Base-by-base conservation (phyloP, 352 stramenopile species). In the Pythium dissotocum region DNA sequence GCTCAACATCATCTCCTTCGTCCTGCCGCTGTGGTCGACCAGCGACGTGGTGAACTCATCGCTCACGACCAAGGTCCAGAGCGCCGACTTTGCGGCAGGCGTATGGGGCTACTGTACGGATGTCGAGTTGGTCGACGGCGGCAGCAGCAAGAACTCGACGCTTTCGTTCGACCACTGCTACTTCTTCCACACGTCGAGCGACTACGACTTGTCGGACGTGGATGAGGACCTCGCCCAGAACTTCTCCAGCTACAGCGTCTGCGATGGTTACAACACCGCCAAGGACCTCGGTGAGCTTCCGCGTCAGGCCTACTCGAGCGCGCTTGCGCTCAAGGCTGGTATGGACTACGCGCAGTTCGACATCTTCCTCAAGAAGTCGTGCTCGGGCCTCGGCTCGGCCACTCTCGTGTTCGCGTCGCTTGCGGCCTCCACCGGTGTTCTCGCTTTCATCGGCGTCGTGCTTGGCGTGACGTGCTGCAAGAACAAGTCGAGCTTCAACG, bases 391-490 rank as follows among this genome's bases (percentile, higher is more conserved):
- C 24, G 83, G 83, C 54, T 70, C 58, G 8, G 67, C 74, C 13
- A 85, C 83, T 36, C 65, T 91, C 16, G 56, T 75, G 26, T 81
- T 91, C 46, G 77, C 69, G 33, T 73, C 70, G 32, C 61, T 88
- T 57, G 85, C 77, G 48, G 72, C 83, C 67, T 51, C 59, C 1
- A 59, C 69, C 1, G 80, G 80, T 1, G 71, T 75, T 10, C 58
- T 91, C 21, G 76, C 80, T 10, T 87, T 87, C 62, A 69, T 86
- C 30, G 65, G 72, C 12, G 69, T 89, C 28, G 62, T 84, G 35
- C 79, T 91, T 6, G 80, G 79, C 30, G 77, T 91, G 69, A 87
- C 79, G 54, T 91, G 79, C 78, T 91, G 83, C 74, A 89, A 86
- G 79, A 88, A 79, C 63, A 77, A 80, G 65, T 89, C 83, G 21